Evolutionary conservation across 495 filamentous ascomycete species (phyloP).

Genomic region (Trichocladium uniseriatum): DNA sequence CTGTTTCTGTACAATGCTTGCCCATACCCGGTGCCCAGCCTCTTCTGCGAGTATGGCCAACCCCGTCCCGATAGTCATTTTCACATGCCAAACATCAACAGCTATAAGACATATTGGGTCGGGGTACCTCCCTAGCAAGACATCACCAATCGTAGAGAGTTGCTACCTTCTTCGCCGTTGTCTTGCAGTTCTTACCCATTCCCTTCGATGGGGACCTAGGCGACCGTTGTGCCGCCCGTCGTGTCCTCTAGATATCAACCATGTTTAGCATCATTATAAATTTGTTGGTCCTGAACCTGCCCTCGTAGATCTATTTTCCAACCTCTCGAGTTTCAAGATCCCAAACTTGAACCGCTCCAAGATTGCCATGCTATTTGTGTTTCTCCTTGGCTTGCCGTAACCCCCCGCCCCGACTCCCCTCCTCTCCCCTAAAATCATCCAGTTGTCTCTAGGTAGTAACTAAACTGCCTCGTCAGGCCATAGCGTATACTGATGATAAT

Average conservation of each 20-base stretch:
- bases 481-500: conserved; percentile 46
- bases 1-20: too few species aligned
- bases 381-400: conserved; percentile 43
- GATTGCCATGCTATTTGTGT: conserved; percentile 41
- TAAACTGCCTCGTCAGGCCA: too few species aligned
- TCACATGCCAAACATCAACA: too few species aligned
- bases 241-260: conserved; percentile 37
- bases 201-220: conserved; percentile 39
- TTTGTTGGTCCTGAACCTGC: conserved; percentile 39
- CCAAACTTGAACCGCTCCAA: conserved; percentile 38
- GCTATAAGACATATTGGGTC: too few species aligned
- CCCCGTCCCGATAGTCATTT: too few species aligned
- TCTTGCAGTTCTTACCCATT: conserved; percentile 50
- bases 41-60: too few species aligned
- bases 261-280: conserved; percentile 45
- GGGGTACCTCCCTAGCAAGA: too few species aligned
- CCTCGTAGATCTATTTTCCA: conserved; percentile 41
- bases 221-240: conserved; percentile 42
- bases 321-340: conserved; percentile 39
- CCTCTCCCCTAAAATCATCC: too few species aligned
- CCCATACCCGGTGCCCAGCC: too few species aligned
- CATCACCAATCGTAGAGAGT: conserved; percentile 45
- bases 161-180: conserved; percentile 45
- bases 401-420: conserved; percentile 6
- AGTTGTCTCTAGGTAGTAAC: background rate